Evolutionary conservation across 495 filamentous ascomycete genomes (phyloP).

Genomic region (Aspergillus cavernicola): DNA sequence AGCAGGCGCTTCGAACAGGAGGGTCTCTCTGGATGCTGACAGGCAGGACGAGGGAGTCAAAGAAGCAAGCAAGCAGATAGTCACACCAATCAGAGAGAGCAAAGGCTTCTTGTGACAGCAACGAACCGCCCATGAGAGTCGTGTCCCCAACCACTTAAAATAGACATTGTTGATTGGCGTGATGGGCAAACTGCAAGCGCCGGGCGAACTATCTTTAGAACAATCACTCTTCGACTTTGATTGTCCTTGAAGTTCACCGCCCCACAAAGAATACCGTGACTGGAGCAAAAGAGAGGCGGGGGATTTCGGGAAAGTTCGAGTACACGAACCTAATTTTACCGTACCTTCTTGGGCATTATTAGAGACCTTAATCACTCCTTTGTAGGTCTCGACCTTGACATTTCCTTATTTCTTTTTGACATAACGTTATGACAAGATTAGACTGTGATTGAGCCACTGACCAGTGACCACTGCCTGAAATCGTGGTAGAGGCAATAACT

Average conservation of each 20-base stretch:
- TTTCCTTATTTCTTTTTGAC: too few relatives aligned
- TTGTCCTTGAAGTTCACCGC: too few relatives aligned
- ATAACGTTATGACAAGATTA: too few relatives aligned
- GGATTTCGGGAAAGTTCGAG: slow-evolving; percentile 11
- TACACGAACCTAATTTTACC: too few relatives aligned
- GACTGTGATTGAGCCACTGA: too few relatives aligned
- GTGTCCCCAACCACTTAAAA: slow-evolving; percentile 1
- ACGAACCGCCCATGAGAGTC: slow-evolving; percentile 19
- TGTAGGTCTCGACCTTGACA: too few relatives aligned
- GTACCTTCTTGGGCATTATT: too few relatives aligned
- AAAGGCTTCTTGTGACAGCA: slow-evolving; percentile 18
- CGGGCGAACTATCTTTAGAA: slow-evolving; percentile 33
- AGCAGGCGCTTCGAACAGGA: slow-evolving; percentile 21
- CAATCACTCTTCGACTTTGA: neutral
- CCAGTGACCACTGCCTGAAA: too few relatives aligned
- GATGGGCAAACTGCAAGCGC: slow-evolving; percentile 29
- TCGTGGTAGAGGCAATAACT: too few relatives aligned
- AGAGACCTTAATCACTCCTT: too few relatives aligned
- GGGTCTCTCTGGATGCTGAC: slow-evolving; percentile 10
- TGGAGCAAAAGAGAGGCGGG: too few relatives aligned
- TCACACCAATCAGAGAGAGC: slow-evolving; percentile 18
- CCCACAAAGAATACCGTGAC: too few relatives aligned
- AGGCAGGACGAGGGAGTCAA: slow-evolving; percentile 14
- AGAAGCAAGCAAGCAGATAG: slow-evolving; percentile 3
- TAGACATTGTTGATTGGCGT: slow-evolving; percentile 11